Evolutionary conservation across 129 eudicot genomes (phyloP), one percentile per base, ranked within the genome.

Genomic region (Scalesia atractyloides): DNA sequence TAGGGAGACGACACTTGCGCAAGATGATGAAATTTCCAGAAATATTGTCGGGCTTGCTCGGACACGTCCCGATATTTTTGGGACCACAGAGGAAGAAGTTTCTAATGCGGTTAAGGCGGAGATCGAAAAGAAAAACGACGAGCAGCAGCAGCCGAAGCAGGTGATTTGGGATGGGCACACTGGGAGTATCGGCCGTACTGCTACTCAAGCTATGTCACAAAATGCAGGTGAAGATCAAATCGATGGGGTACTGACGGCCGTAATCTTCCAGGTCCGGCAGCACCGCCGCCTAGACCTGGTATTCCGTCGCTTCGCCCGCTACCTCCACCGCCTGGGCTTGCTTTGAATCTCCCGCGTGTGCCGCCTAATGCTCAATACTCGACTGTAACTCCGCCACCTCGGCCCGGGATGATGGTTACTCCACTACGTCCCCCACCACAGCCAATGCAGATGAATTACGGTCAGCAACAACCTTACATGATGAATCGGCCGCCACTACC

Each of bases 131-230:
- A 89, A 91, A 76, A 88, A 86, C 49, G 96, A 92, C 39, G 95
- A 92, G 68, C 96, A 86, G 66, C 96, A 92, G 68, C 97, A 84
- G 69, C 96, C 93, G 9, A 87, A 86, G 76, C 97, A 92, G 82
- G 97, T 92, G 59, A 92, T 92, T 52, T 92, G 97, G 97, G 97
- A 92, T 76, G 97, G 97, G 67, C 98, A 92, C 70, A 86, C 91
- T 0, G 98, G 94, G 9, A 92, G 98, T 70, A 92, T 89, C 56
- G 98, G 98, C 0, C 84, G 98, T 13, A 89, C 96, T 13, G 98
- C 97, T 36, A 91, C 81, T 65, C 97, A 91, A 73, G 97, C 97
- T 52, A 80, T 91, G 96, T 86, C 96, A 9, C 96, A 89, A 77
- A 85, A 73, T 70, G 46, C 80, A 17, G 97, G 80, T 12, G 97